Evolutionary conservation across 331 rosid genomes (phyloP).

Genomic region (Acacia concinna): DNA sequence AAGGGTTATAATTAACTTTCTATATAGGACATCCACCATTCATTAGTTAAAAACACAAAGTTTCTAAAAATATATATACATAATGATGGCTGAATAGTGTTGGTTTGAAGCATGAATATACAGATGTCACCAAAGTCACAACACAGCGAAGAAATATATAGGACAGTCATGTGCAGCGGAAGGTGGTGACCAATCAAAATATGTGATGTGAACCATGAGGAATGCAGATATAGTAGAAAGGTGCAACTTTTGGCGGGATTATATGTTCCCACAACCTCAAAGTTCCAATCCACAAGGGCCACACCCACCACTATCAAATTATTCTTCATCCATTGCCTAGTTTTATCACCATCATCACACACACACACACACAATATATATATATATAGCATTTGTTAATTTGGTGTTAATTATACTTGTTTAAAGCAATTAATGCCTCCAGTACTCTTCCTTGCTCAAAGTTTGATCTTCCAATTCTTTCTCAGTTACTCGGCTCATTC

Average conservation of each 20-base stretch:
- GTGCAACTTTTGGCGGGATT: slow-evolving; percentile 26
- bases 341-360: background rate
- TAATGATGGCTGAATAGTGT: background rate
- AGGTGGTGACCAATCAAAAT: background rate
- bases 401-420: background rate
- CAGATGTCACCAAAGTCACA: background rate
- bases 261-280: background rate
- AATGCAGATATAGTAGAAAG: background rate
- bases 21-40: background rate
- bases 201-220: background rate
- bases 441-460: slow-evolving; percentile 20
- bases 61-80: background rate
- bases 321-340: slow-evolving; percentile 15
- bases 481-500: slow-evolving; percentile 22
- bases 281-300: background rate
- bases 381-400: background rate
- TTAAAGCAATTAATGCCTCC: slow-evolving; percentile 8
- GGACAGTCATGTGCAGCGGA: background rate
- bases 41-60: background rate
- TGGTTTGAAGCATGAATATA: background rate
- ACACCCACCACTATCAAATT: background rate
- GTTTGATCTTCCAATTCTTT: slow-evolving; percentile 36
- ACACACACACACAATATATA: background rate
- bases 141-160: background rate
- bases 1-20: background rate